Base-by-base conservation (phyloP, 495 filamentous ascomycete genomes). In the Penicillium pulvis region DNA sequence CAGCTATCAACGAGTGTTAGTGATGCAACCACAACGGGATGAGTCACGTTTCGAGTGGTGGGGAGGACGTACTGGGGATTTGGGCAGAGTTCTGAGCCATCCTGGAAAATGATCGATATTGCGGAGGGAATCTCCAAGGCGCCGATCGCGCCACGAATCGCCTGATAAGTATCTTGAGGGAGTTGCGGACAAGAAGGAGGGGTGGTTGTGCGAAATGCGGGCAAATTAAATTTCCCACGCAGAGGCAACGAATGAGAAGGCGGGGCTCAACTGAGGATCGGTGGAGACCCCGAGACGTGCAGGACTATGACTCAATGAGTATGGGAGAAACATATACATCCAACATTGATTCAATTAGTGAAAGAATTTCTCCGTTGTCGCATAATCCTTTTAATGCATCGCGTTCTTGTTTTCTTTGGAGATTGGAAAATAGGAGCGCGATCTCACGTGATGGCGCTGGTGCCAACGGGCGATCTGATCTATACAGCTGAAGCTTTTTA, bases 51-150 rank as follows among this genome's bases (percentile, higher is more conserved):
- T 60, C 66, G 67, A 70, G 64, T 65, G 61, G 67, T 57, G 31
- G 52, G 20, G 17, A 20, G 11, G 43, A 70, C 81, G 66, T 69
- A 84, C 81, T 79, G 53, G 81, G 80, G 57, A 81, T 83, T 55
- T 78, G 76, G 64, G 77, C 83, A 67, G 81, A 79, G 68, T 81
- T 79, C 33, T 81, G 80, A 72, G 84, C 80, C 84, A 86, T 87
- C 72, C 71, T 84, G 58, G 78, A 72, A 66, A 74, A 76, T 66
- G 73, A 67, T 73, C 75, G 72, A 73, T 75, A 74, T 62, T 64
- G 60, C 62, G 70, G 71, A 72, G 74, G 51, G 42, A 76, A 61
- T 76, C 76, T 78, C 76, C 76, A 75, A 65, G 75, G 75, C 75
- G 76, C 73, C 74, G 71, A 71, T 72, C 66, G 77, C 75, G 77